Conservation (phyloP, 2,329 filamentous ascomycete species). For the Periglandula ipomoeae region DNA sequence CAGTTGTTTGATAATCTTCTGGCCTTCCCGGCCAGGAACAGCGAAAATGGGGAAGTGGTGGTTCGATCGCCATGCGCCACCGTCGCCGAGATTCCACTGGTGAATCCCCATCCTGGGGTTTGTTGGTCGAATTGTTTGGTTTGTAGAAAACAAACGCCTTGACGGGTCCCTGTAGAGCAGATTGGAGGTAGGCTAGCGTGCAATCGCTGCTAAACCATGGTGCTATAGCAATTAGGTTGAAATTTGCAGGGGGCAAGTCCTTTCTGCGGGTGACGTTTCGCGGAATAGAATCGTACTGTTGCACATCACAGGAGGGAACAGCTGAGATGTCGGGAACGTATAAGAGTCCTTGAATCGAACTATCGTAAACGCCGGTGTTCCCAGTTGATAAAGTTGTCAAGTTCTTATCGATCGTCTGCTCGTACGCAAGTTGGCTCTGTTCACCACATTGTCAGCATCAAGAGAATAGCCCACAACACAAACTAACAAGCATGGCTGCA, state of each 20-base stretch:
- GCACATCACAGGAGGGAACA: constrained; percentile 52
- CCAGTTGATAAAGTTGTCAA: constrained; percentile 70
- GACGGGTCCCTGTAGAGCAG: constrained; percentile 48
- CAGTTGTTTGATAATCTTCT: constrained; percentile 60
- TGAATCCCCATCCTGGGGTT: constrained; percentile 58
- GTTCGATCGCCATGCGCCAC: constrained; percentile 59
- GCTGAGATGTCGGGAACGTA: constrained; percentile 67
- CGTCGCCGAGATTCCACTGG: constrained; percentile 59
- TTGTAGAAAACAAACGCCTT: constrained; percentile 57
- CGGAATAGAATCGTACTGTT: constrained; percentile 59
- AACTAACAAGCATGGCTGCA: not conserved
- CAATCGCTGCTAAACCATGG: constrained; percentile 77
- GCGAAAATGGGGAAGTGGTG: constrained; percentile 78
- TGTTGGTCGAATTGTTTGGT: constrained; percentile 43
- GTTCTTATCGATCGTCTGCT: constrained; percentile 42
- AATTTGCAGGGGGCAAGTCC: constrained; percentile 61
- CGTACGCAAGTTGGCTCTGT: constrained; percentile 40
- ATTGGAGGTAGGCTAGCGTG: constrained; percentile 60
- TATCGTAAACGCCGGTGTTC: constrained; percentile 48
- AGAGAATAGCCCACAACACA: not conserved
- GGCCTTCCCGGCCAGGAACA: constrained; percentile 58
- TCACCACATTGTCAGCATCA: not conserved
- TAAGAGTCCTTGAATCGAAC: constrained; percentile 65
- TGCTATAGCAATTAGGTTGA: constrained; percentile 70
- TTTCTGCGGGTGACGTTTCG: constrained; percentile 61